phyloP scores from a whole-genome alignment of 495 filamentous ascomycete genomes.

The Talaromyces liani region DNA sequence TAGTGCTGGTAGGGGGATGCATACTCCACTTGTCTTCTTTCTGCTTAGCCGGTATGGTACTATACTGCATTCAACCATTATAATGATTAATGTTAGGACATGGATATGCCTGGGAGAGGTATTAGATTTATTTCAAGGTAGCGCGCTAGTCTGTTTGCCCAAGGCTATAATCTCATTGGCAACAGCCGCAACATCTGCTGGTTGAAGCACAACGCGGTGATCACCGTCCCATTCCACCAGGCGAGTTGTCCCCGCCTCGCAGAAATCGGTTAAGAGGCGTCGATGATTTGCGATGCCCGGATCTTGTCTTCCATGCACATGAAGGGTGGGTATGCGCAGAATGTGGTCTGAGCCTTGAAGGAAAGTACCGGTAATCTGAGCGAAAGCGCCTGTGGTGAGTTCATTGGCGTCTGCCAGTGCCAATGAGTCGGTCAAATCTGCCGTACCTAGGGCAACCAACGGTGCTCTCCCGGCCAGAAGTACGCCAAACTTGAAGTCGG shows the following conservation, averaged over 20 bases:
- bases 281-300: constrained; percentile 43
- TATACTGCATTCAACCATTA: too few species aligned
- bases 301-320: constrained; percentile 53
- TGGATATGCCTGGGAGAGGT: too few species aligned
- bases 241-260: constrained; percentile 28
- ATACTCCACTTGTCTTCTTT: too few species aligned
- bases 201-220: constrained; percentile 52
- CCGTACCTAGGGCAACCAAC: constrained; percentile 37
- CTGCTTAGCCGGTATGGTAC: too few species aligned
- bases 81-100: too few species aligned
- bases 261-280: constrained; percentile 41
- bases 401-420: constrained; percentile 50
- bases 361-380: constrained; percentile 3
- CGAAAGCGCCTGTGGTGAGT: constrained; percentile 21
- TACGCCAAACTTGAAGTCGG: constrained; percentile 28
- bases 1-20: too few species aligned
- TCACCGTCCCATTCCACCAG: constrained; percentile 54
- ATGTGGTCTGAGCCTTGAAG: constrained; percentile 16
- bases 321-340: constrained; percentile 45
- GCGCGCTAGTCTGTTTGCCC: constrained; percentile 25
- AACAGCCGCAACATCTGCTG: constrained; percentile 42
- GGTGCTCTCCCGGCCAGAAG: constrained; percentile 51
- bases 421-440: constrained; percentile 32
- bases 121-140: neutral
- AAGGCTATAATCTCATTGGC: constrained; percentile 36